phyloP scores from a whole-genome alignment of 495 filamentous ascomycete genomes.

The Apodospora peruviana region DNA sequence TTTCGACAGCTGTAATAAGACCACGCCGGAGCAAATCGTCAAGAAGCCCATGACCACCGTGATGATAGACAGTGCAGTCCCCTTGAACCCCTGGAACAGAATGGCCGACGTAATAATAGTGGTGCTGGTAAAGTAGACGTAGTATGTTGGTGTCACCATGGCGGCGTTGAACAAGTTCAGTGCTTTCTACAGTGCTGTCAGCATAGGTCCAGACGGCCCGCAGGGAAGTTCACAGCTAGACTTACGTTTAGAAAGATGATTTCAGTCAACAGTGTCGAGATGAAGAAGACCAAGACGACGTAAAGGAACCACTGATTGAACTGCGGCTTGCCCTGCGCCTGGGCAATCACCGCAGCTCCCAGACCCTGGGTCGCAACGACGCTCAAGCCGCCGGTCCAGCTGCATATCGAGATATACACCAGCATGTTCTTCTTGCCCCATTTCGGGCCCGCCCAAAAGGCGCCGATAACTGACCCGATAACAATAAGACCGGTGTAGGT shows the following conservation, averaged over 20 bases:
- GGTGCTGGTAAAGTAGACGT: constrained; percentile 92
- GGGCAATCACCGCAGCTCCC: constrained; percentile 84
- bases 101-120: constrained; percentile 93
- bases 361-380: constrained; percentile 94
- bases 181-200: constrained; percentile 73
- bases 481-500: constrained; percentile 81
- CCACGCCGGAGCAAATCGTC: constrained; percentile 90
- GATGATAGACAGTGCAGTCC: constrained; percentile 69
- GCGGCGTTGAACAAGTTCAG: constrained; percentile 97
- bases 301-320: constrained; percentile 98
- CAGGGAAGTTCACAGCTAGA: constrained; percentile 3
- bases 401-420: constrained; percentile 94
- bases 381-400: constrained; percentile 86
- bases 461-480: constrained; percentile 61
- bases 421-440: constrained; percentile 98
- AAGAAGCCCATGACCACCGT: constrained; percentile 93
- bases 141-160: constrained; percentile 95
- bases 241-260: constrained; percentile 94
- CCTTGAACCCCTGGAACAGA: constrained; percentile 92
- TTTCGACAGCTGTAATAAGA: constrained; percentile 95
- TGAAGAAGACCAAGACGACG: constrained; percentile 84
- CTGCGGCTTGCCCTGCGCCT: constrained; percentile 71
- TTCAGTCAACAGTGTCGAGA: constrained; percentile 81
- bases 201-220: constrained; percentile 5
- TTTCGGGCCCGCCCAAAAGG: constrained; percentile 78